Base-by-base conservation (phyloP, 805 yeast species). In the Kuraishia floccosa region DNA sequence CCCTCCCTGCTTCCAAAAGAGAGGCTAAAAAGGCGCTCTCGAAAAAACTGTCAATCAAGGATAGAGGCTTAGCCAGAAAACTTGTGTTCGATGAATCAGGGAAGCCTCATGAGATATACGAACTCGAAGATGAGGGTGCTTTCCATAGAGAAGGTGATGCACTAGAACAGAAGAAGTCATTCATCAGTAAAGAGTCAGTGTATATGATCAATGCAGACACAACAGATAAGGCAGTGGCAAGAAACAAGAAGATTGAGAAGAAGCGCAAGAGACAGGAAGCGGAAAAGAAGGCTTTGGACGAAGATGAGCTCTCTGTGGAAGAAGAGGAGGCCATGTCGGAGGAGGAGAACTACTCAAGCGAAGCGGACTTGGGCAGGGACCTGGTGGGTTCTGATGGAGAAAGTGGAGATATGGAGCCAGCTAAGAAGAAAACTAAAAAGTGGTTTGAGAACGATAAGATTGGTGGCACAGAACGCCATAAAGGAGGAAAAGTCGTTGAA, bases 61-160 rank as follows among this genome's bases (percentile, higher is more conserved):
- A 63, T 10, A 69, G 68, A 38, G 83, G 84, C 1, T 69, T 72
- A 35, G 79, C 95, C 12, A 73, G 80, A 14, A 91, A 86, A 50
- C 52, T 89, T 42, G 65, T 71, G 33, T 91, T 89, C 48, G 99
- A 91, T 49, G 98, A 91, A 39, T 96, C 89, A 3, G 99, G 99
- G 17, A 66, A 64, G 4, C 79, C 97, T 0, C 97, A 89, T 54
- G 82, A 94, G 7, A 63, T 89, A 4, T 91, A 91, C 48, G 97
- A 89, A 56, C 64, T 91, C 37, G 86, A 84, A 49, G 83, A 80
- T 42, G 96, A 85, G 54, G 91, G 76, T 25, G 94, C 82, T 36
- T 91, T 91, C 68, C 68, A 54, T 39, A 72, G 69, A 38, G 64
- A 60, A 22, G 76, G 75, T 19, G 81, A 72, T 43, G 86, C 87